Evolutionary conservation across 331 rosid genomes (phyloP), one percentile per base, ranked within the genome.

Genomic region (Malus hybrid): DNA sequence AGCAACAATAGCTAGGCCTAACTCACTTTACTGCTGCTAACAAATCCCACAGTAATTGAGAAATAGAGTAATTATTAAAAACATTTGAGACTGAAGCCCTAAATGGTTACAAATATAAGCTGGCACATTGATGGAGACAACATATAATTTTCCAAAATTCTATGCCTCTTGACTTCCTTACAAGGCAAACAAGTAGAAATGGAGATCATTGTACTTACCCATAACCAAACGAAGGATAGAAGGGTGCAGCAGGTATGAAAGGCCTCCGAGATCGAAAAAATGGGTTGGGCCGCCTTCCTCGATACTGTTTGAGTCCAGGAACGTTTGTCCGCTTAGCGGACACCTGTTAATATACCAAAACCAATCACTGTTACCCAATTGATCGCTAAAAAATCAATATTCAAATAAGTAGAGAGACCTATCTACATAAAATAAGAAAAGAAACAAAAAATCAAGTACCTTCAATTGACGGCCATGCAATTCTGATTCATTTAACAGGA

Each of bases 381-480:
- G 39, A 71, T 64, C 0, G 13, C 42, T 10, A 32, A 4, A 32
- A 64, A 64, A 64, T 64, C 32, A 74, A 5, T 19, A 46, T 19
- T 36, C 68, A 62, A 84, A 71, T 34, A 46, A 71, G 28, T 53
- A 14, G 10, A 46, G 60, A 52, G 22, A 64, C 33, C 57, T 73
- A 71, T 39, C 44, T 39, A 24, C 71, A 6, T 65, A 66, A 3
- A 39, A 57, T 20, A n/a, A 0, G 24, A 57, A 19, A n/a, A 36
- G 5, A 19, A 22, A 66, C 4, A 73, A 22, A 75, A 71, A 53
- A 39, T 65, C n/a, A 80, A 79, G 77, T 42, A 95, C 99, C 99
- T 95, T 95, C 71, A 95, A 82, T 68, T 92, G 97, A 68, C 99
- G 97, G 63, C 99, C 97, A 75, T 95, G 97, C 89, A 95, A 79